Evolutionary conservation across 768 basidiomycete species (phyloP), one percentile per base, ranked within the genome.

Genomic region (Gelatoporia subvermispora): DNA sequence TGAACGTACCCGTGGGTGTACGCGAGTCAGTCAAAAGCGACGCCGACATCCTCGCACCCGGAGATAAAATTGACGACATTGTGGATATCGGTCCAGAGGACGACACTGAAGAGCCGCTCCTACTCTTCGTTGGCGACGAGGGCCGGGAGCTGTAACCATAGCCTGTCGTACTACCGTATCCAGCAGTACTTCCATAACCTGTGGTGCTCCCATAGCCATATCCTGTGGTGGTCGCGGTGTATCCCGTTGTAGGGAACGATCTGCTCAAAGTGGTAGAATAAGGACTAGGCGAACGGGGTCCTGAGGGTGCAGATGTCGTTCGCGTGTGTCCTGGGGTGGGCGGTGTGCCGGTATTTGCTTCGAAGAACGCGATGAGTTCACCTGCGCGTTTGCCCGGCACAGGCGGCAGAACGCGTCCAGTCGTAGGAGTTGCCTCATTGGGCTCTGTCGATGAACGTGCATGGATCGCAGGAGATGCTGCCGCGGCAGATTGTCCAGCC

Each of bases 291-390:
- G 70, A 69, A 3, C 69, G 64, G 28, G 69, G 68, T 8, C 68
- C 68, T 10, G 62, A 58, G 2, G 68, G 63, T 8, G 64, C 66
- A 20, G 86, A 86, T 0, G 77, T 60, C 0, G 75, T 68, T 25
- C 85, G 74, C 7, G 74, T 64, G 56, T 84, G 84, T n/a, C 71
- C 63, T 20, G 61, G 66, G 15, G 65, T 57, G 4, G 50, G 50
- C 2, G 69, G 61, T 2, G 71, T 67, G 18, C 65, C 16, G 64
- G 76, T 69, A 48, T 70, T 73, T 50, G 77, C 74, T 52, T 83
- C 88, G 50, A 89, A 91, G 23, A 84, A 79, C 0, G 88, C 86
- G 35, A 86, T 85, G 42, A 91, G 75, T 47, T 86, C 82, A 13
- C 74, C 84, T 0, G 85, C 74, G 15, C 84, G 63, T n/a, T 68